Conservation (phyloP, 164 flowering plant genomes). For the Piper betle region DNA sequence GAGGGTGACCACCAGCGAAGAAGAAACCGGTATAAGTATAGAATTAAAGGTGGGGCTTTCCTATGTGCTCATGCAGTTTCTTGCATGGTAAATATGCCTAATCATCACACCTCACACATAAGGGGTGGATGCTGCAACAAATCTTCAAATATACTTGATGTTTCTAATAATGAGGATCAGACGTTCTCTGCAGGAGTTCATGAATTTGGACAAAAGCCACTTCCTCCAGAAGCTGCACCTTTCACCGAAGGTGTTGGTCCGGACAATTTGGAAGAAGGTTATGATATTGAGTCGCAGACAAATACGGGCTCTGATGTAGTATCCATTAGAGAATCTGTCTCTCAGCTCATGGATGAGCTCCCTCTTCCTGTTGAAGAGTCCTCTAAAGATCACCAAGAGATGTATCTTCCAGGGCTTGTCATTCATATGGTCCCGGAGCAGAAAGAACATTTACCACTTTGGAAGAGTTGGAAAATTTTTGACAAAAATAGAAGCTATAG, state of each 20-base stretch:
- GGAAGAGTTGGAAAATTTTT: constrained; percentile 30
- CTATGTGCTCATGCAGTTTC: constrained; percentile 11
- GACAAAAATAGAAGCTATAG: constrained; percentile 18
- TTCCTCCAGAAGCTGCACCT: constrained; percentile 5
- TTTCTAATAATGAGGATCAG: constrained; percentile 5
- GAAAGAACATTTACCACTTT: constrained; percentile 14
- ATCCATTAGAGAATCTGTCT: constrained; percentile 28
- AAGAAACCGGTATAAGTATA: constrained; percentile 11
- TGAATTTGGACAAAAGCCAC: constrained; percentile 17
- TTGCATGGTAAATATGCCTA: constrained; percentile 14
- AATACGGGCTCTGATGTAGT: constrained; percentile 5
- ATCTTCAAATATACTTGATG: constrained; percentile 2
- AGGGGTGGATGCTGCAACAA: constrained; percentile 3
- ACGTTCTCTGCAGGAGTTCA: constrained; percentile 24
- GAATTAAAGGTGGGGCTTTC: constrained; percentile 12
- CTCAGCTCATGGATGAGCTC: constrained; percentile 34
- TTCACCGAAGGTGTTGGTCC: constrained; percentile 2
- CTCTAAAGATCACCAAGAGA: constrained; percentile 30
- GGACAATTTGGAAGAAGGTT: constrained; percentile 3
- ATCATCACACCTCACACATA: not conserved
- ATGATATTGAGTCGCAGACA: not conserved
- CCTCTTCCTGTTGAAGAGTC: constrained; percentile 23
- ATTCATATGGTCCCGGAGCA: constrained; percentile 48
- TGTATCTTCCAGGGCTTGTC: constrained; percentile 63
- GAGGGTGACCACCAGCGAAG: constrained; percentile 6